Conservation (phyloP, 495 filamentous ascomycete genomes). For the Rhypophila decipiens region DNA sequence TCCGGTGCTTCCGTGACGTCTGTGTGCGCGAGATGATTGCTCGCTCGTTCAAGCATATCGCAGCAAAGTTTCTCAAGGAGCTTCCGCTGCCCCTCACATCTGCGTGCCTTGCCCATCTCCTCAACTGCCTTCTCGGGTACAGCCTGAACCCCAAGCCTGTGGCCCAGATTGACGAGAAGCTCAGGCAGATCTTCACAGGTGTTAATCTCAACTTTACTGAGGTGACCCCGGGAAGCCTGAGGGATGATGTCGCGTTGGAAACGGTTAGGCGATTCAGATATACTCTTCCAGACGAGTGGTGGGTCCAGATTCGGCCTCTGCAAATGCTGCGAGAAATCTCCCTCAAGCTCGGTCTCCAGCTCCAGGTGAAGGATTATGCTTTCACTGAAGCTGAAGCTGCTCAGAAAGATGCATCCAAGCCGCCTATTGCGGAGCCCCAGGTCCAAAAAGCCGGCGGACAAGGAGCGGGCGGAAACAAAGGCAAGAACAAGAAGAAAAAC, state of each 20-base stretch:
- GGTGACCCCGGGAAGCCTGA: slow-evolving; percentile 64
- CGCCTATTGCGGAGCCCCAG: slow-evolving; percentile 20
- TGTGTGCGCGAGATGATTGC: slow-evolving; percentile 88
- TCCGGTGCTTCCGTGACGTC: slow-evolving; percentile 69
- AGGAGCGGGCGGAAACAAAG: slow-evolving; percentile 20
- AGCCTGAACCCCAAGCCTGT: slow-evolving; percentile 68
- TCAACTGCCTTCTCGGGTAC: slow-evolving; percentile 88
- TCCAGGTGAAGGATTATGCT: slow-evolving; percentile 72
- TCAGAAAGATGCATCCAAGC: slow-evolving; percentile 10
- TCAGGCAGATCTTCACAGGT: slow-evolving; percentile 71
- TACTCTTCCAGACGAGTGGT: slow-evolving; percentile 63
- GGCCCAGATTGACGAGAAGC: slow-evolving; percentile 66
- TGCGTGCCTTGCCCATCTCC: slow-evolving; percentile 73
- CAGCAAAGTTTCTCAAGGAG: slow-evolving; percentile 69
- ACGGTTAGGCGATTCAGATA: slow-evolving; percentile 68
- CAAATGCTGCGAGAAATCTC: slow-evolving; percentile 86
- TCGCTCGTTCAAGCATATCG: slow-evolving; percentile 88
- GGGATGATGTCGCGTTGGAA: slow-evolving; percentile 64
- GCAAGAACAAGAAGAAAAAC: slow-evolving; percentile 64
- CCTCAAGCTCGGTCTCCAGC: slow-evolving; percentile 85
- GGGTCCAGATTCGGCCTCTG: slow-evolving; percentile 56
- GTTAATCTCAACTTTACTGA: slow-evolving; percentile 77
- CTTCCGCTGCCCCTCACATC: slow-evolving; percentile 72
- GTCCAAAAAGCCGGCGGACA: slow-evolving; percentile 18
- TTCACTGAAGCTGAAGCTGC: slow-evolving; percentile 58